phyloP scores from a whole-genome alignment of 1,284 basidiomycete genomes.

The Heliocybe sulcata region DNA sequence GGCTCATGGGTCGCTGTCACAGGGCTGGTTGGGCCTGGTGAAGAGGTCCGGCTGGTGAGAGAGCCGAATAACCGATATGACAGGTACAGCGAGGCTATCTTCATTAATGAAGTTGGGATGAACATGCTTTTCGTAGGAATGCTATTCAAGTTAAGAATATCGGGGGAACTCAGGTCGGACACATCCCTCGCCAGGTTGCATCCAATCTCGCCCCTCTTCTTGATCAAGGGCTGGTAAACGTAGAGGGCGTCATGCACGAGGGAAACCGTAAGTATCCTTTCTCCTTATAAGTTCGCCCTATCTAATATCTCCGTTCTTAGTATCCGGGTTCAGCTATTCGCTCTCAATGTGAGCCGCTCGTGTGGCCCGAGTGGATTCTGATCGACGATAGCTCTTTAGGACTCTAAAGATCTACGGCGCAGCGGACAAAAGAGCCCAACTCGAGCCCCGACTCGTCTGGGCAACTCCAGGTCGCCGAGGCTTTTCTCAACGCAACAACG shows the following conservation, averaged over 20 bases:
- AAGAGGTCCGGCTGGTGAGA: constrained; percentile 68
- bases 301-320: constrained; percentile 18
- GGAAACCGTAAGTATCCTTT: constrained; percentile 52
- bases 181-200: constrained; percentile 62
- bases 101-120: background rate
- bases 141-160: constrained; percentile 80
- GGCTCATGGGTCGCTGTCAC: background rate
- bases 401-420: constrained; percentile 68
- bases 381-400: constrained; percentile 29
- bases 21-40: constrained; percentile 73
- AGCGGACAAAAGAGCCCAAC: constrained; percentile 42
- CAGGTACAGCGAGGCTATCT: constrained; percentile 30
- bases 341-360: constrained; percentile 45
- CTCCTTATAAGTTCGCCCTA: background rate
- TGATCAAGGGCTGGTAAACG: constrained; percentile 52
- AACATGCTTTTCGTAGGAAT: constrained; percentile 36
- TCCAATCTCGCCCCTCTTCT: constrained; percentile 62
- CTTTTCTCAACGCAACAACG: constrained; percentile 26
- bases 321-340: constrained; percentile 40
- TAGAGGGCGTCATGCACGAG: constrained; percentile 71
- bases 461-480: constrained; percentile 65
- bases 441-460: constrained; percentile 69
- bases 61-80: constrained; percentile 70
- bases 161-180: constrained; percentile 66
- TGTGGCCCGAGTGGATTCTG: constrained; percentile 6